Conservation (phyloP, 2,329 filamentous ascomycete genomes). For the Xenosphaeropsis pyriputrescens region DNA sequence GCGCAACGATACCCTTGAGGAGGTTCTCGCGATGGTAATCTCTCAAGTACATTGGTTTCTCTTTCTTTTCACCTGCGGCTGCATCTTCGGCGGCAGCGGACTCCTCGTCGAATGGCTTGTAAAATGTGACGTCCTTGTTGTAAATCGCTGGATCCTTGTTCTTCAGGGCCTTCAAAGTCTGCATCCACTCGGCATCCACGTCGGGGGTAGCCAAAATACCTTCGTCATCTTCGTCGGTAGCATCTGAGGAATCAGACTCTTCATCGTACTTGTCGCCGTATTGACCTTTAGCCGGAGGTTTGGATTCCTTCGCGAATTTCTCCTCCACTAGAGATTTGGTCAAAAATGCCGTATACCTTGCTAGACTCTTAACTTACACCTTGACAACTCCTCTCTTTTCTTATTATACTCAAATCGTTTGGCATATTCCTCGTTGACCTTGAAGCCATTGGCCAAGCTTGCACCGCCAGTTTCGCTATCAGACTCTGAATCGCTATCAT, state of each 20-base stretch:
- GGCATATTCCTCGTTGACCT: conserved; percentile 84
- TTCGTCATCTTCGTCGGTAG: conserved; percentile 81
- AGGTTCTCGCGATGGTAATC: conserved; percentile 91
- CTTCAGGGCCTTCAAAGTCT: conserved; percentile 74
- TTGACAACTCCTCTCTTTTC: conserved; percentile 76
- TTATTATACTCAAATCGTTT: conserved; percentile 92
- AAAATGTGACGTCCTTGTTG: conserved; percentile 68
- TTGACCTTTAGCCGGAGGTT: conserved; percentile 23
- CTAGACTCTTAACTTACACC: conserved; percentile 29
- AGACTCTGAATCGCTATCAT: conserved; percentile 25
- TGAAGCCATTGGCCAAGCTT: conserved; percentile 34
- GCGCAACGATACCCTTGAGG: conserved; percentile 54
- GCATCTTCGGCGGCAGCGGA: conserved; percentile 17
- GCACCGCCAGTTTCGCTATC: conserved; percentile 20
- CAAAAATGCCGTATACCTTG: too few relatives aligned
- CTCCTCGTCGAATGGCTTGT: conserved; percentile 42
- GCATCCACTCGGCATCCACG: conserved; percentile 75
- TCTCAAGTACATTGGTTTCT: conserved; percentile 72
- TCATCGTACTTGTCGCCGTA: conserved; percentile 29
- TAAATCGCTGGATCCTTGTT: conserved; percentile 87
- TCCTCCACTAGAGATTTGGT: conserved; percentile 56
- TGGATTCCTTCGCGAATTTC: conserved; percentile 46
- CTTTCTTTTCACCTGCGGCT: conserved; percentile 30
- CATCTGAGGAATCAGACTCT: conserved; percentile 51
- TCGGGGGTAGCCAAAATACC: conserved; percentile 75